These are phyloP conservation scores for Eucalyptus victrix DNA, from an alignment of 345 rosid genomes.

Conservation along the genomic window DNA sequence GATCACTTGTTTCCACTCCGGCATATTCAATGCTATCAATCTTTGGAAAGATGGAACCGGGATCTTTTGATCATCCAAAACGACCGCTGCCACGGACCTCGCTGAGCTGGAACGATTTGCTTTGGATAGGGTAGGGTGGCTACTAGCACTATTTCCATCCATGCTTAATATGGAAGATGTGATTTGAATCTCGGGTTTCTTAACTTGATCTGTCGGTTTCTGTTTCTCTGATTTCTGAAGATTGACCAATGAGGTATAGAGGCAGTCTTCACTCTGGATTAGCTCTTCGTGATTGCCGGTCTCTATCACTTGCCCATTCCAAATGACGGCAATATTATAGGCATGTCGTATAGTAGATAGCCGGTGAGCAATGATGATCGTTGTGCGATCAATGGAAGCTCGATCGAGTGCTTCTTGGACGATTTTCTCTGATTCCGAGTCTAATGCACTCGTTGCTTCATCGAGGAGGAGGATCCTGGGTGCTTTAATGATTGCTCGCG, in stretches of 20 bases:
- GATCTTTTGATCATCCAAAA: background rate
- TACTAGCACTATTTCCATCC: constrained; percentile 11
- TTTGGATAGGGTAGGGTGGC: constrained; percentile 31
- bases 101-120: constrained; percentile 45
- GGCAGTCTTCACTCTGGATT: constrained; percentile 22
- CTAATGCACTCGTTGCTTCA: constrained; percentile 77
- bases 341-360: constrained; percentile 65
- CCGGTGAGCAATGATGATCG: constrained; percentile 60
- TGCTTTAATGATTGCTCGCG: constrained; percentile 60
- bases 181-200: background rate
- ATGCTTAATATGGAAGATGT: constrained; percentile 8
- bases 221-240: constrained; percentile 35
- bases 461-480: constrained; percentile 57
- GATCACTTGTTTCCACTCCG: constrained; percentile 58
- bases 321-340: constrained; percentile 37
- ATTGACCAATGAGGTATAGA: constrained; percentile 34
- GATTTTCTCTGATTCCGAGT: constrained; percentile 51
- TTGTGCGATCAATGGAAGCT: constrained; percentile 56
- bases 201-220: background rate
- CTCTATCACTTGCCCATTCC: constrained; percentile 32
- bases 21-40: constrained; percentile 40
- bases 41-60: constrained; percentile 35
- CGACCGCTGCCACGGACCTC: constrained; percentile 6
- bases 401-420: constrained; percentile 66
- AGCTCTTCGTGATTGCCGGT: constrained; percentile 48